These are phyloP conservation scores for Lasiodiplodia sp. DNA, from an alignment of 2,329 filamentous ascomycete genomes.

Conservation along the genomic window DNA sequence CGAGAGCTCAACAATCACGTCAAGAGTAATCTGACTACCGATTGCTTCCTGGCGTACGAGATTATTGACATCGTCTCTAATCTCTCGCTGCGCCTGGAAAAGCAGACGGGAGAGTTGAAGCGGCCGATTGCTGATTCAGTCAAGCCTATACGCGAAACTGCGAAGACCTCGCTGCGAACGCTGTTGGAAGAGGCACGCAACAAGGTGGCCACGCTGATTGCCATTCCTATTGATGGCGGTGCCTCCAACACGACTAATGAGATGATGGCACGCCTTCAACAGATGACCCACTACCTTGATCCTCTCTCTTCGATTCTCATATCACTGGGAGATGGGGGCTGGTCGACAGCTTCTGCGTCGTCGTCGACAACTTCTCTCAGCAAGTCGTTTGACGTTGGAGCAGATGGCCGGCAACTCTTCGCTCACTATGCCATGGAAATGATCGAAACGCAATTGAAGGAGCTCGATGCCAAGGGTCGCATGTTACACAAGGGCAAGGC, in stretches of 20 bases:
- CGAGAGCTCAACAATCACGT: constrained; percentile 91
- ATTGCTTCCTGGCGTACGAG: constrained; percentile 95
- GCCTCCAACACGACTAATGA: constrained; percentile 80
- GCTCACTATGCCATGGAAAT: constrained; percentile 90
- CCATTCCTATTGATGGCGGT: constrained; percentile 79
- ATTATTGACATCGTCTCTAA: constrained; percentile 88
- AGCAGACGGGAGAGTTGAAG: constrained; percentile 85
- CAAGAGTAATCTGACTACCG: constrained; percentile 82
- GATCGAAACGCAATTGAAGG: constrained; percentile 78
- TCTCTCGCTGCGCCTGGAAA: constrained; percentile 80
- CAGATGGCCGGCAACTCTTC: constrained; percentile 87
- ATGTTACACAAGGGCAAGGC: constrained; percentile 78
- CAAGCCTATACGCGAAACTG: constrained; percentile 89
- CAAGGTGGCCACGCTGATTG: constrained; percentile 69
- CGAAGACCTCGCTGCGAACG: constrained; percentile 82
- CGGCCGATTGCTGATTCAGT: constrained; percentile 81
- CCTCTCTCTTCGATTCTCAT: constrained; percentile 90
- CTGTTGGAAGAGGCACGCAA: constrained; percentile 83
- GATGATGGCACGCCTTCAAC: constrained; percentile 84
- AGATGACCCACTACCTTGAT: constrained; percentile 84
- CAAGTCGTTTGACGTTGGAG: constrained; percentile 83
- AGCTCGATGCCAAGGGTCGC: constrained; percentile 77
- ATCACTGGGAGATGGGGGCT: constrained; percentile 91
- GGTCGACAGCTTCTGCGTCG: constrained; percentile 64
- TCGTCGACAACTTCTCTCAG: constrained; percentile 66